Percentiles rank a stretch among this genome's conserved stretches.
Conservation (phyloP, 1,284 basidiomycete species). For the Naganishia liquefaciens region DNA sequence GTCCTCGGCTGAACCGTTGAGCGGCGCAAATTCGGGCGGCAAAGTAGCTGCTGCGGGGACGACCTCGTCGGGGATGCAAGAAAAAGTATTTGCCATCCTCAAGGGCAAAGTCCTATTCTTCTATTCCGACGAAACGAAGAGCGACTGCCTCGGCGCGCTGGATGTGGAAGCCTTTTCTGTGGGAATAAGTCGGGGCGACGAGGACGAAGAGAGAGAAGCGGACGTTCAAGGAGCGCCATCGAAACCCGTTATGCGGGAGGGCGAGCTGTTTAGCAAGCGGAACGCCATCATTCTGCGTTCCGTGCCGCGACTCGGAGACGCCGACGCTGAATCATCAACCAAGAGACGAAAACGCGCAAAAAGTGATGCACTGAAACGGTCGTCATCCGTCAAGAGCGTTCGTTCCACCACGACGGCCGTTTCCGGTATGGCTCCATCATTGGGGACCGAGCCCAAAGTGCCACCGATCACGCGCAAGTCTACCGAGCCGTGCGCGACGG, state of each 20-base stretch:
- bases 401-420: constrained; percentile 1
- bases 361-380: constrained; percentile 10
- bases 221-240: background rate
- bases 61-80: constrained; percentile 63
- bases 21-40: constrained; percentile 48
- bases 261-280: constrained; percentile 82
- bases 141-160: constrained; percentile 80
- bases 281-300: constrained; percentile 79
- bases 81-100: constrained; percentile 83
- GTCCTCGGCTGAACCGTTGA: constrained; percentile 45
- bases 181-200: constrained; percentile 66
- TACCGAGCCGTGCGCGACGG: constrained; percentile 4
- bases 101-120: constrained; percentile 86
- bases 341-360: constrained; percentile 17
- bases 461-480: constrained; percentile 21
- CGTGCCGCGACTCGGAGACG: constrained; percentile 46
- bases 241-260: constrained; percentile 60
- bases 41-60: constrained; percentile 69
- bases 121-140: constrained; percentile 84
- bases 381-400: constrained; percentile 3
- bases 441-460: background rate
- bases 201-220: constrained; percentile 35
- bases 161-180: constrained; percentile 73
- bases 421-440: constrained; percentile 4
- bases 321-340: constrained; percentile 33